Evolutionary conservation across 1,284 basidiomycete genomes (phyloP).

Genomic region (Athelia sp.): DNA sequence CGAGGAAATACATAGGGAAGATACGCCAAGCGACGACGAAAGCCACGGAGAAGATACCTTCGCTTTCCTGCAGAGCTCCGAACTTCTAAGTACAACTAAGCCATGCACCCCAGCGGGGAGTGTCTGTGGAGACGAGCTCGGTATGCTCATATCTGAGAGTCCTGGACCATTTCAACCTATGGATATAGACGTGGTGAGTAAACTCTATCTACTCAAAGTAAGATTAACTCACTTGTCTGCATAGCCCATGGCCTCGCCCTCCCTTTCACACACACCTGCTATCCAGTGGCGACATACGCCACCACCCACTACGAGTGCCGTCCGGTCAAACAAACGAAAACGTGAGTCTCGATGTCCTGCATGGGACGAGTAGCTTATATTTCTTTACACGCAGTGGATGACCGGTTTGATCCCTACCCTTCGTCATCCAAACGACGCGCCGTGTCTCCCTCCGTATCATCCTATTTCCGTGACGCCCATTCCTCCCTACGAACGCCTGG

Average conservation of each 20-base stretch:
- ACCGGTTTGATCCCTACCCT: constrained; percentile 77
- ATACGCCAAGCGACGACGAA: constrained; percentile 69
- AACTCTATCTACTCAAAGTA: constrained; percentile 8
- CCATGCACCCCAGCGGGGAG: constrained; percentile 54
- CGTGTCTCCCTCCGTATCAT: constrained; percentile 67
- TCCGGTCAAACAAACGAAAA: constrained; percentile 76
- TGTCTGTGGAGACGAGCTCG: constrained; percentile 58
- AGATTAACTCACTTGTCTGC: constrained; percentile 7
- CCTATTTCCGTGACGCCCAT: constrained; percentile 53
- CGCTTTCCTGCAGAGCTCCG: constrained; percentile 33
- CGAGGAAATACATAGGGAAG: constrained; percentile 53
- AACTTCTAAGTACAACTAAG: constrained; percentile 60
- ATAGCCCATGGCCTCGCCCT: constrained; percentile 31
- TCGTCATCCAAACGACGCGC: constrained; percentile 70
- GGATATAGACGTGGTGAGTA: constrained; percentile 69
- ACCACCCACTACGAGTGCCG: constrained; percentile 66
- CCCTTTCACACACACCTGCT: constrained; percentile 40
- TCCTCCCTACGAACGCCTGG: constrained; percentile 35
- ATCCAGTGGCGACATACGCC: constrained; percentile 73
- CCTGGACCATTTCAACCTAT: constrained; percentile 59
- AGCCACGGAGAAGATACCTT: constrained; percentile 39
- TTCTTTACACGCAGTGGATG: constrained; percentile 74
- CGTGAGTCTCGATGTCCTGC: constrained; percentile 51
- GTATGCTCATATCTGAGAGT: constrained; percentile 55
- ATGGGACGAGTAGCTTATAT: too few species aligned